Evolutionary conservation across 78 protist species (phyloP).

Genomic region (Ministeria vibrans): DNA sequence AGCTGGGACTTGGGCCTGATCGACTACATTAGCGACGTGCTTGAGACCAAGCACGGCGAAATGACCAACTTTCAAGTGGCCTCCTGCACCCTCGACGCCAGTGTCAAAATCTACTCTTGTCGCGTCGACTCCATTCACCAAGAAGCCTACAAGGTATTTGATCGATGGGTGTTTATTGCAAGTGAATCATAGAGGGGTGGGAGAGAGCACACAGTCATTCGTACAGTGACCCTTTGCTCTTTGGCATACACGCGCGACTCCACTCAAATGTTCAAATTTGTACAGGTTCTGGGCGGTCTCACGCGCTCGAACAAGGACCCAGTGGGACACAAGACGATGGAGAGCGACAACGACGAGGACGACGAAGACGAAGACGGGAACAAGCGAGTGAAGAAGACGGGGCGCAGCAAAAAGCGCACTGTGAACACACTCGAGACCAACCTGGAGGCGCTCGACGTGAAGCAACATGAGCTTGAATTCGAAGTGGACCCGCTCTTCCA

Average conservation of each 20-base stretch:
- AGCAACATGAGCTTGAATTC: constrained; percentile 26
- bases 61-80: constrained; percentile 82
- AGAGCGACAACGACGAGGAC: constrained; percentile 15
- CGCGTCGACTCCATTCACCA: constrained; percentile 87
- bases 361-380: constrained; percentile 16
- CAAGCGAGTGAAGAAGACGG: constrained; percentile 1
- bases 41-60: constrained; percentile 31
- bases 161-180: too few species aligned
- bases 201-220: too few species aligned
- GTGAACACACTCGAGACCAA: constrained; percentile 53
- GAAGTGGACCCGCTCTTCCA: constrained; percentile 74
- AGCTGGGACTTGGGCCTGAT: constrained; percentile 79
- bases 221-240: too few species aligned
- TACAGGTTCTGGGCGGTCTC: constrained; percentile 78
- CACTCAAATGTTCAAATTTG: too few species aligned
- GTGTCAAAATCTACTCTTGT: constrained; percentile 76
- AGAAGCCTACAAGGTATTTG: constrained; percentile 61
- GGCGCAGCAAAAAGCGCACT: background rate
- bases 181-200: too few species aligned
- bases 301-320: constrained; percentile 19
- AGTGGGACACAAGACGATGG: background rate
- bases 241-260: too few species aligned
- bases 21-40: constrained; percentile 68
- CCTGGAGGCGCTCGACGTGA: constrained; percentile 29
- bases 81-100: constrained; percentile 84